Evolutionary conservation across 2,329 filamentous ascomycete genomes (phyloP).

Genomic region (Beauveria sp.): DNA sequence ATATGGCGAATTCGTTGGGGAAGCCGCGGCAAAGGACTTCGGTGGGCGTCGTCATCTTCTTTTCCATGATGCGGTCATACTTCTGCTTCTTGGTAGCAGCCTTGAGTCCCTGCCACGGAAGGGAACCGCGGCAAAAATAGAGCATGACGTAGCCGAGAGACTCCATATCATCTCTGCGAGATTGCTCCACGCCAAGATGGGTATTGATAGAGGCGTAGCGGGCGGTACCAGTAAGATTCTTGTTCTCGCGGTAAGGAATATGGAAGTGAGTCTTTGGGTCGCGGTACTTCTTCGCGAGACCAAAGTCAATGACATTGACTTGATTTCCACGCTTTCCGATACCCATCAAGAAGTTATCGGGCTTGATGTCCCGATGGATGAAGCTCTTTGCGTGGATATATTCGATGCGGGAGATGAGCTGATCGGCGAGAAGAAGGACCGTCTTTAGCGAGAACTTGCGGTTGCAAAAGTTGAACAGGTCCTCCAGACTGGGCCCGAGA

Average conservation of each 20-base stretch:
- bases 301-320: slow-evolving; percentile 99
- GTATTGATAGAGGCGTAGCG: slow-evolving; percentile 99
- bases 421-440: slow-evolving; percentile 89
- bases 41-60: slow-evolving; percentile 99
- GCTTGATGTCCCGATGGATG: slow-evolving; percentile 99
- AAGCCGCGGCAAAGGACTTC: slow-evolving; percentile 98
- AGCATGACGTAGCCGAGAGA: slow-evolving; percentile 99
- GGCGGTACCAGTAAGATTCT: slow-evolving; percentile 98
- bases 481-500: slow-evolving; percentile 89
- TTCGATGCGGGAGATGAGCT: slow-evolving; percentile 98
- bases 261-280: slow-evolving; percentile 99
- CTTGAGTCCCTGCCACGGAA: slow-evolving; percentile 98
- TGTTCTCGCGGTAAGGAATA: slow-evolving; percentile 99
- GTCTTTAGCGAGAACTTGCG: slow-evolving; percentile 99
- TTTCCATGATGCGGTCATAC: slow-evolving; percentile 99
- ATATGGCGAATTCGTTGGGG: slow-evolving; percentile 99
- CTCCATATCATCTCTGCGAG: slow-evolving; percentile 98
- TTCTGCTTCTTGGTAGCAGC: slow-evolving; percentile 99
- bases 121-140: slow-evolving; percentile 98
- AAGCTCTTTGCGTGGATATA: slow-evolving; percentile 99
- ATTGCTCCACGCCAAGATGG: slow-evolving; percentile 96
- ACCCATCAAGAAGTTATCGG: slow-evolving; percentile 99
- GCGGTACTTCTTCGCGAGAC: slow-evolving; percentile 98
- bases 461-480: slow-evolving; percentile 99
- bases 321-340: slow-evolving; percentile 99